Evolutionary conservation across 176 grass and related monocot species (phyloP), one percentile per base, ranked within the genome.

Genomic region (Phoenix dactylifera): DNA sequence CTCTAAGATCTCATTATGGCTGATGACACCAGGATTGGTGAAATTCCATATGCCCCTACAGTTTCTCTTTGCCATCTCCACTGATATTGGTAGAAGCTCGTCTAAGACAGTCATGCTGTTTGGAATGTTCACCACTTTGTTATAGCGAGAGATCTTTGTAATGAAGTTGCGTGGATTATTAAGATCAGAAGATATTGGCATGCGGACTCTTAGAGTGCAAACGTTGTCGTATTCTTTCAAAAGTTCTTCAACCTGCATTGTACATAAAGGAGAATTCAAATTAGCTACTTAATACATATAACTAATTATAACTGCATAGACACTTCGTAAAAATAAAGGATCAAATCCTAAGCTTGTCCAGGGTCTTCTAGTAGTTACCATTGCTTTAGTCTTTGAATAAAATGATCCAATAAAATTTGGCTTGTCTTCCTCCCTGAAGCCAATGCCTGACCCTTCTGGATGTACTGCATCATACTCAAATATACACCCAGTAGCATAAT

Each of bases 381-480:
- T 92, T 60, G 83, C 88, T 58, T 92, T 87, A 19, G 88, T 87
- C 73, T 92, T 92, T 0, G 88, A 87, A 58, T 87, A 92, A 74
- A 87, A 87, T 51, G 80, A 87, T 63, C 83, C 83, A 57, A 49
- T 65, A 48, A 92, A 92, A 66, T 92, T 92, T 58, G 83, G 88
- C 52, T 23, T 81, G 57, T 92, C 83, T 68, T 92, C 88, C 64
- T 92, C 88, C 73, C 83, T 87, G 32, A 87, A 92, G 39, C 80
- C 88, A 1, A 87, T 72, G 26, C 83, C 83, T 62, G 88, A 92
- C 26, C 88, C 80, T 77, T 87, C 77, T 14, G 80, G 80, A 67
- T 92, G 88, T 16, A 44, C 44, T 29, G 63, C 70, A 72, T 92
- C 70, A 64, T 92, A 87, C 57, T 92, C 83, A 75, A 92, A 92